phyloP scores from a whole-genome alignment of 345 rosid species.

The Erysimum cheiranthoides region DNA sequence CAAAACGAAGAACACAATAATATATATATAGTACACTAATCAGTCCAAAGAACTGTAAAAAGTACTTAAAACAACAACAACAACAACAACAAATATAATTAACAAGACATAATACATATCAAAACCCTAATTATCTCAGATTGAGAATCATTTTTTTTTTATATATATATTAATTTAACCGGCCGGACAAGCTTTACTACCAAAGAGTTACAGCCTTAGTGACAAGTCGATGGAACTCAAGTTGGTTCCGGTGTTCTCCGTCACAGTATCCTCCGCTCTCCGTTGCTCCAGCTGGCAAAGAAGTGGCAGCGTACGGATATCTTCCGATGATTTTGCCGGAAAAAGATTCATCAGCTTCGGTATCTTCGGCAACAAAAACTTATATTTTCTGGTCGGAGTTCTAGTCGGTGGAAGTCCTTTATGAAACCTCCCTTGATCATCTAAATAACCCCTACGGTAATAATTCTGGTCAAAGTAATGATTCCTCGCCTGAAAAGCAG shows the following conservation, averaged over 20 bases:
- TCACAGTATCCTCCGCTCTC: background rate
- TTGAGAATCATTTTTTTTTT: background rate
- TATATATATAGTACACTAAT: background rate
- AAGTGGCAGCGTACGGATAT: conserved; percentile 30
- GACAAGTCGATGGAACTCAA: conserved; percentile 37
- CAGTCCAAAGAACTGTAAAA: conserved; percentile 7
- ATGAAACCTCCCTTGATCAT: conserved; percentile 28
- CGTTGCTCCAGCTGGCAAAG: conserved; percentile 34
- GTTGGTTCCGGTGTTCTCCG: background rate
- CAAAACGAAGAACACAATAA: background rate
- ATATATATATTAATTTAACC: background rate
- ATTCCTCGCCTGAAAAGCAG: background rate
- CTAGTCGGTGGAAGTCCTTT: background rate
- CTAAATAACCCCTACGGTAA: conserved; percentile 17
- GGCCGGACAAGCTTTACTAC: background rate
- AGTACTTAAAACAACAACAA: background rate
- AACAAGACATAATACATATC: background rate
- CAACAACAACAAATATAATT: background rate
- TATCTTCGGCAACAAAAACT: background rate
- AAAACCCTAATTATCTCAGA: background rate
- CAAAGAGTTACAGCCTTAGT: conserved; percentile 23
- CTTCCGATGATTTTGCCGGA: background rate
- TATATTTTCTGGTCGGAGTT: background rate
- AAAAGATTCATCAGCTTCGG: conserved; percentile 28
- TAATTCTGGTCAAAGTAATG: background rate